These are phyloP conservation scores for Glycine soja DNA, from an alignment of 306 rosid genomes.

Conservation along the genomic window DNA sequence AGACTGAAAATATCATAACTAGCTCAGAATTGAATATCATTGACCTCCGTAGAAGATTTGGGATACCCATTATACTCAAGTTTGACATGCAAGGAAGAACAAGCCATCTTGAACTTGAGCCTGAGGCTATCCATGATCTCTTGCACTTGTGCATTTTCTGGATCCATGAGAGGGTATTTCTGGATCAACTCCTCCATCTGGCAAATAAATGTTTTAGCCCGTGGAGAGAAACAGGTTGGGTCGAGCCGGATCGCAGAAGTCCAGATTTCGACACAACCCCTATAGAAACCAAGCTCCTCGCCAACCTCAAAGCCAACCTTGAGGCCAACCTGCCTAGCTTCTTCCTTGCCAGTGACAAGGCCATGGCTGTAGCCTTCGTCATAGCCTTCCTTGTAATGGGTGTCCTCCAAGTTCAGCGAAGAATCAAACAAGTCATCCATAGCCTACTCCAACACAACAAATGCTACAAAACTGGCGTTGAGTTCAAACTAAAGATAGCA, in stretches of 20 bases:
- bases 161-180: constrained; percentile 74
- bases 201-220: constrained; percentile 57
- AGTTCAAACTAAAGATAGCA: not conserved
- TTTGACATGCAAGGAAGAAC: constrained; percentile 71
- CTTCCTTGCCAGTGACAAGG: constrained; percentile 62
- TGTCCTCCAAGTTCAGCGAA: constrained; percentile 65
- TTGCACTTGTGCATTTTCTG: constrained; percentile 67
- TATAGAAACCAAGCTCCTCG: constrained; percentile 81
- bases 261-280: constrained; percentile 72
- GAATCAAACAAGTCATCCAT: constrained; percentile 76
- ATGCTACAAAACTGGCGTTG: constrained; percentile 28
- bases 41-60: constrained; percentile 51
- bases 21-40: constrained; percentile 57
- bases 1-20: not conserved
- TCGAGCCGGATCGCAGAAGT: constrained; percentile 59
- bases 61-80: constrained; percentile 73
- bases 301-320: constrained; percentile 80
- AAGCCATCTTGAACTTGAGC: constrained; percentile 73
- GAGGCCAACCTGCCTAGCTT: constrained; percentile 72
- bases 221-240: constrained; percentile 56
- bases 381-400: constrained; percentile 71
- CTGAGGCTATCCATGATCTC: constrained; percentile 75
- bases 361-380: constrained; percentile 71
- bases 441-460: constrained; percentile 18
- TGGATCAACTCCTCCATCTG: constrained; percentile 75